Conservation (phyloP, 139 green algal species). For the Volvox reticuliferus region DNA sequence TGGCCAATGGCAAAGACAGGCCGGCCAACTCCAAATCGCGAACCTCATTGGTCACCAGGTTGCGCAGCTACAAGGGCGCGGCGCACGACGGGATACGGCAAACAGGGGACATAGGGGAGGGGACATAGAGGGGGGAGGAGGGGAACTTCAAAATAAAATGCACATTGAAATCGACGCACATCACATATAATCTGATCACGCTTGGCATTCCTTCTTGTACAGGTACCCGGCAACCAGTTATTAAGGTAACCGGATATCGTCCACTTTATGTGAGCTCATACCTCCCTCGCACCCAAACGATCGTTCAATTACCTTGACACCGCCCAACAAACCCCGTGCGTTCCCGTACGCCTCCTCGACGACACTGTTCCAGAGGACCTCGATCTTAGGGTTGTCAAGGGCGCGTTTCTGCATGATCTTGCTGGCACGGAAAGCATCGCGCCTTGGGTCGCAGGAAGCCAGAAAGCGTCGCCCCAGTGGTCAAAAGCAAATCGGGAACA, state of each 20-base stretch:
- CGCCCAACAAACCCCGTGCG: conserved; percentile 64
- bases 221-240: too few species aligned
- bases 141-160: too few species aligned
- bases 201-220: too few species aligned
- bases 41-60: conserved; percentile 58
- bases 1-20: conserved; percentile 95
- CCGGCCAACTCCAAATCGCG: conserved; percentile 73
- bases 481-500: too few species aligned
- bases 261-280: too few species aligned
- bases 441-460: not conserved
- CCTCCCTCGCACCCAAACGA: too few species aligned
- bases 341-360: conserved; percentile 84
- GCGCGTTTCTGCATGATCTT: conserved; percentile 80
- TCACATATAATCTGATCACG: too few species aligned
- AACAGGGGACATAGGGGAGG: too few species aligned
- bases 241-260: too few species aligned
- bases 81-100: not conserved
- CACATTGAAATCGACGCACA: too few species aligned
- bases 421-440: conserved; percentile 52
- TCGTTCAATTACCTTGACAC: conserved; percentile 31
- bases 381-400: conserved; percentile 87
- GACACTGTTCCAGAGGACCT: conserved; percentile 80
- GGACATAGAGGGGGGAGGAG: too few species aligned
- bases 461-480: too few species aligned
- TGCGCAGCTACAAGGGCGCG: conserved; percentile 8